Conservation (phyloP, 345 rosid genomes). For the Gossypium raimondii region DNA sequence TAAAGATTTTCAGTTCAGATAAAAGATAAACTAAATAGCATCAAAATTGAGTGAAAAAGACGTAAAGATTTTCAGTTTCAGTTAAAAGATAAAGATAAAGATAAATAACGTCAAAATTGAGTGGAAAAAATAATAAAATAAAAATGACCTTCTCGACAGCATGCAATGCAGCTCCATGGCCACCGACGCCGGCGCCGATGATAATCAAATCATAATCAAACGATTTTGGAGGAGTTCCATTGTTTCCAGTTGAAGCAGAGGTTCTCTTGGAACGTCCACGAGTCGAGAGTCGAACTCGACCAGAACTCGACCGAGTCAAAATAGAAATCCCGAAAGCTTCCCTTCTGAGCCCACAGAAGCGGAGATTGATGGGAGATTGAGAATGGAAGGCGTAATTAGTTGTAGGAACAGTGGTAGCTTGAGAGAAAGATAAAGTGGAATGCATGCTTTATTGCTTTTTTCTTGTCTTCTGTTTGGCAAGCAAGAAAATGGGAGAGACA, state of each 20-base stretch:
- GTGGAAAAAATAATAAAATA: background rate
- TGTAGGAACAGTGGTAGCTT: conserved; percentile 30
- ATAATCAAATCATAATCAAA: conserved; percentile 91
- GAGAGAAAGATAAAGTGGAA: conserved; percentile 50
- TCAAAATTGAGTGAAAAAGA: background rate
- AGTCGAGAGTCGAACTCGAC: conserved; percentile 9
- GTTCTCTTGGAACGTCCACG: conserved; percentile 23
- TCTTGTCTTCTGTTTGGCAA: background rate
- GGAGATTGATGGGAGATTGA: conserved; percentile 35
- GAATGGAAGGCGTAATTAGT: conserved; percentile 29
- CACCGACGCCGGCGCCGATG: conserved; percentile 97
- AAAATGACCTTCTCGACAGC: conserved; percentile 80
- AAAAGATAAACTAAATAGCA: no score
- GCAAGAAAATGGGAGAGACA: background rate
- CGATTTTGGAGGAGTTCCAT: conserved; percentile 63
- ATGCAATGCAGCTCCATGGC: conserved; percentile 96
- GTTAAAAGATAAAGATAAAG: background rate
- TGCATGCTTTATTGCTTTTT: conserved; percentile 49
- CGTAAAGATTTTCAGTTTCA: background rate
- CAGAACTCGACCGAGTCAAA: conserved; percentile 17
- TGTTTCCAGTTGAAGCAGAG: conserved; percentile 39
- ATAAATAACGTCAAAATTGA: background rate
- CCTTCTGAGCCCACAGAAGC: conserved; percentile 75
- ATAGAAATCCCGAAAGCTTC: conserved; percentile 47
- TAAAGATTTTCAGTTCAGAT: no score